These are phyloP conservation scores for Carex myosuroides DNA, from an alignment of 176 grass and related monocot species.

Conservation along the genomic window DNA sequence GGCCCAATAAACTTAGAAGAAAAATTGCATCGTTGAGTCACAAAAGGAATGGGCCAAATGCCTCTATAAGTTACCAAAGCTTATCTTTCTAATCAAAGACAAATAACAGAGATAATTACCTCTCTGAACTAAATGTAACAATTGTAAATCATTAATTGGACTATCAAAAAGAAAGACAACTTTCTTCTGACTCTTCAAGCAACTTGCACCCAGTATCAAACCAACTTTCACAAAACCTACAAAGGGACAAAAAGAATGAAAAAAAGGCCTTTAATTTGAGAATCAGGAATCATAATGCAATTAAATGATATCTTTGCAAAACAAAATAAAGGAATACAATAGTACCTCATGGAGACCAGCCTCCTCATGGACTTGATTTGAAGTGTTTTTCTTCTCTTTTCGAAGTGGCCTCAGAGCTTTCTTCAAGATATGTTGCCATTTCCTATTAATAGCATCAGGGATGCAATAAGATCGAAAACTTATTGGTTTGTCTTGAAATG, in stretches of 20 bases:
- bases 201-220: not conserved
- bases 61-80: not conserved
- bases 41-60: not conserved
- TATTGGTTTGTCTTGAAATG: not conserved
- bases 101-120: not conserved
- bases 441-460: not conserved
- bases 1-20: not conserved
- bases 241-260: not conserved
- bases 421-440: slow-evolving; percentile 19
- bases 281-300: not conserved
- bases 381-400: slow-evolving; percentile 16
- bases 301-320: not conserved
- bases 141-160: not conserved
- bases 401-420: not conserved
- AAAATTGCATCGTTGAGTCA: not conserved
- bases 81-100: not conserved
- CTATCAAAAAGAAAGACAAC: not conserved
- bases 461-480: not conserved
- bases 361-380: not conserved
- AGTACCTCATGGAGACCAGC: not conserved
- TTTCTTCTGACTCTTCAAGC: not conserved
- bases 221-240: not conserved
- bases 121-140: not conserved
- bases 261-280: not conserved
- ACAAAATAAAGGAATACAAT: not conserved